phyloP scores from a whole-genome alignment of 163 green algal species.

The Volvox carteri region DNA sequence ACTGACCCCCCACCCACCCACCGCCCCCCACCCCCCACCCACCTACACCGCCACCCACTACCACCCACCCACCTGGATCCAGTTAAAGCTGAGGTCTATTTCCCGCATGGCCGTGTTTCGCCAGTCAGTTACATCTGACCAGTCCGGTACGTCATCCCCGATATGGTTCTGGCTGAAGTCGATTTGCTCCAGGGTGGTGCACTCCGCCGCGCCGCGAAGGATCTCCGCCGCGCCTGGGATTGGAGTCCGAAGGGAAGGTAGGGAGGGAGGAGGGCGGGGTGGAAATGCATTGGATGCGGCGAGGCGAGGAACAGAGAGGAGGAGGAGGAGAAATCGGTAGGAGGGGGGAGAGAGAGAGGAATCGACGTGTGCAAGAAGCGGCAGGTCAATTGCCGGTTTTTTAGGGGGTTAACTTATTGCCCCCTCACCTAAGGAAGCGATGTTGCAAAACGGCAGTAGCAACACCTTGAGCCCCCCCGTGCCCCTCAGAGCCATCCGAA shows the following conservation, averaged over 20 bases:
- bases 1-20: no score
- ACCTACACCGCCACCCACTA: background rate
- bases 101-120: conserved; percentile 28
- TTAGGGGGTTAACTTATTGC: no score
- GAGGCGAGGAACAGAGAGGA: no score
- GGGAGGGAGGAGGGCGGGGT: background rate
- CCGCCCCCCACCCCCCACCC: no score
- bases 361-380: no score
- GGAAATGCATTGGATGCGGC: no score
- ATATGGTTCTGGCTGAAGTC: conserved; percentile 52
- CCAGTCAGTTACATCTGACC: background rate
- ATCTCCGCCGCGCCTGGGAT: conserved; percentile 36
- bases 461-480: conserved; percentile 1
- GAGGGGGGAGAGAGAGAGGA: no score
- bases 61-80: conserved; percentile 47
- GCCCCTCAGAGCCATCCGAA: conserved; percentile 17
- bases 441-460: conserved; percentile 56
- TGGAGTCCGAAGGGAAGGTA: no score
- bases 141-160: conserved; percentile 45
- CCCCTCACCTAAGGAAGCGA: conserved; percentile 13
- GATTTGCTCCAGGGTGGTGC: conserved; percentile 28
- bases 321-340: no score
- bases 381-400: no score
- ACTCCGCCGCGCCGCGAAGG: conserved; percentile 26
- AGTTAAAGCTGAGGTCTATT: conserved; percentile 55